Conservation (phyloP, 2,329 filamentous ascomycete genomes). For the Stagonosporopsis vannaccii region DNA sequence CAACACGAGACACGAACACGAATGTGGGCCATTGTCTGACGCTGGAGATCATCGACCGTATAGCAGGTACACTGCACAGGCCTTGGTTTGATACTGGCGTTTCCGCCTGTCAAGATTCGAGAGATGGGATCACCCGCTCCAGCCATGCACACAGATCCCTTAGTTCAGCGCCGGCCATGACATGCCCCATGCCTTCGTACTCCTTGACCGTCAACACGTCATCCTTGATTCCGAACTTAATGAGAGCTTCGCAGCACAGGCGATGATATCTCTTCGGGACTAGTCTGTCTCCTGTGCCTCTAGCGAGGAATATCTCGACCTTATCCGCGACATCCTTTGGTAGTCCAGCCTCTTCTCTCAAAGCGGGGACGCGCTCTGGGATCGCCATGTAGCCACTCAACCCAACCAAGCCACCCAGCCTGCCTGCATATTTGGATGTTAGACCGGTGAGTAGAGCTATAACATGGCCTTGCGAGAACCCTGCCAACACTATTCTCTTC, state of each 20-base stretch:
- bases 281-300: constrained; percentile 57
- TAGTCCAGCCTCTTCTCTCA: constrained; percentile 50
- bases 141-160: constrained; percentile 56
- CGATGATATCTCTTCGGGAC: constrained; percentile 55
- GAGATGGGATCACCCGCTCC: constrained; percentile 50
- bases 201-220: constrained; percentile 52
- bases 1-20: neutral
- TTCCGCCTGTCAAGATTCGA: constrained; percentile 19
- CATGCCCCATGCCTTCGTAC: constrained; percentile 59
- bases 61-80: too few species aligned
- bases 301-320: constrained; percentile 56
- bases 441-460: constrained; percentile 55
- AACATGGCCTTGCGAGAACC: constrained; percentile 59
- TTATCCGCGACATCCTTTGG: constrained; percentile 42
- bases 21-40: neutral
- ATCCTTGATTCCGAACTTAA: constrained; percentile 50
- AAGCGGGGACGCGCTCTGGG: constrained; percentile 46
- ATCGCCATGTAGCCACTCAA: constrained; percentile 59
- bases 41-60: neutral
- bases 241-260: constrained; percentile 52
- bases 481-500: constrained; percentile 56
- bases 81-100: too few species aligned
- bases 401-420: constrained; percentile 52
- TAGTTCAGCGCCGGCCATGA: constrained; percentile 52
- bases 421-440: constrained; percentile 51